These are phyloP conservation scores for Mrakia gelida DNA, from an alignment of 768 basidiomycete species.

Conservation along the genomic window DNA sequence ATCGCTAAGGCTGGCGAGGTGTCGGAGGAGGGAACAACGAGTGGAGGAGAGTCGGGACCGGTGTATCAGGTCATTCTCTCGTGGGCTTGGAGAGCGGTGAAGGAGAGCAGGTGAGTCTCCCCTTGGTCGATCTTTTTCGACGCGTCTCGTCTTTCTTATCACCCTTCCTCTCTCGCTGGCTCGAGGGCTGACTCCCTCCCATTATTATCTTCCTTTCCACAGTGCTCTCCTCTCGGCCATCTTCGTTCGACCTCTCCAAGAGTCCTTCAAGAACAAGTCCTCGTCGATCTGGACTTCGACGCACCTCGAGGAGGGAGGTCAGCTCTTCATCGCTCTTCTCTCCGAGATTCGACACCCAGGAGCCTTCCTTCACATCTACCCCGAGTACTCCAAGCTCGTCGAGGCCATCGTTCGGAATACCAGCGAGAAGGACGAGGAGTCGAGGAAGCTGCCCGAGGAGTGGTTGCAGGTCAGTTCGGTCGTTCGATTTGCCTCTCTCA, in stretches of 20 bases:
- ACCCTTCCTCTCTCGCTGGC: neutral
- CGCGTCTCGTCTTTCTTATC: neutral
- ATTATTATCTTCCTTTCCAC: neutral
- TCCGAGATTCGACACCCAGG: slow-evolving; percentile 31
- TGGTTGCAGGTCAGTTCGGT: slow-evolving; percentile 16
- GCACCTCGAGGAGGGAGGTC: neutral
- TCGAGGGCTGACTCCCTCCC: neutral
- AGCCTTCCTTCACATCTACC: slow-evolving; percentile 30
- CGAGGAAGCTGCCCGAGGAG: neutral
- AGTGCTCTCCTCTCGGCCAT: slow-evolving; percentile 26
- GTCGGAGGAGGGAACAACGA: neutral
- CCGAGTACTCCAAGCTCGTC: slow-evolving; percentile 24
- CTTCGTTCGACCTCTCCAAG: neutral
- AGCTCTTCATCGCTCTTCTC: slow-evolving; percentile 23
- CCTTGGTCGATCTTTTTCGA: no score
- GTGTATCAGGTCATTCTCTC: slow-evolving; percentile 18
- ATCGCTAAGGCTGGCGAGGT: slow-evolving; percentile 2
- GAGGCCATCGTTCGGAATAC: slow-evolving; percentile 3
- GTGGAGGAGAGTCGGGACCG: neutral
- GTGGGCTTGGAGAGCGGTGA: slow-evolving; percentile 30
- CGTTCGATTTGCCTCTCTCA: neutral
- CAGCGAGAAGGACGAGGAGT: neutral
- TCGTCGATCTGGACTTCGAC: neutral
- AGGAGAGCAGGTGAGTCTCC: slow-evolving; percentile 28
- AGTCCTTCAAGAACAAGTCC: neutral